A percentile compares a stretch with the other conserved stretches of the same genome.
phyloP scores from a whole-genome alignment of 768 basidiomycete genomes.

The Suillus sp. region DNA sequence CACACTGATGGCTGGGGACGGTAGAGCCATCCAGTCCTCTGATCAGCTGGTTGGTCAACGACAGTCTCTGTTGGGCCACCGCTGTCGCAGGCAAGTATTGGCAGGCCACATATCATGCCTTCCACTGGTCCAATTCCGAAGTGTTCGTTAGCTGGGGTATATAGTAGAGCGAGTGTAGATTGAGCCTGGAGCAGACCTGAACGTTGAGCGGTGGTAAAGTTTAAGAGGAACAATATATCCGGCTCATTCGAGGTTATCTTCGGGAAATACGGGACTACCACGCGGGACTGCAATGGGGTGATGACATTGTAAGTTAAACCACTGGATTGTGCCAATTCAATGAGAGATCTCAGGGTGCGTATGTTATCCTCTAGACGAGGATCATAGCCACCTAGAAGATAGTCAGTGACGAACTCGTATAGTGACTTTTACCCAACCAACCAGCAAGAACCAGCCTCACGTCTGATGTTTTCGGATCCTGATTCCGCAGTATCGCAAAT shows the following conservation, averaged over 20 bases:
- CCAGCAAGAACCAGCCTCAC: conserved; percentile 82
- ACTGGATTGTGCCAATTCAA: conserved; percentile 41
- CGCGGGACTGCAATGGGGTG: conserved; percentile 46
- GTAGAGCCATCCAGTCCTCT: conserved; percentile 80
- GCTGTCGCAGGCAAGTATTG: conserved; percentile 83
- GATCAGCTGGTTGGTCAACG: conserved; percentile 38
- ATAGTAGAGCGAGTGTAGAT: conserved; percentile 75
- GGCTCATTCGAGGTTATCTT: conserved; percentile 41
- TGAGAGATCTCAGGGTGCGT: conserved; percentile 61
- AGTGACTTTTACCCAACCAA: conserved; percentile 23
- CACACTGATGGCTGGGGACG: conserved; percentile 63
- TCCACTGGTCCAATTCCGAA: conserved; percentile 97
- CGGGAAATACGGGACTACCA: conserved; percentile 43
- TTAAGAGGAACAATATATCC: conserved; percentile 85
- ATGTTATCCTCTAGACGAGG: conserved; percentile 85
- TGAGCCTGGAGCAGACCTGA: conserved; percentile 72
- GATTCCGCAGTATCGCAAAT: conserved; percentile 59
- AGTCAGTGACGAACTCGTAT: conserved; percentile 8
- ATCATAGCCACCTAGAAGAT: conserved; percentile 80
- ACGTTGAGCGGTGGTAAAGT: conserved; percentile 85
- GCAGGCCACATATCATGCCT: conserved; percentile 89
- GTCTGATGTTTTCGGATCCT: conserved; percentile 26
- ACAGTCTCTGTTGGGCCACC: conserved; percentile 93
- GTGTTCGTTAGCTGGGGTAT: conserved; percentile 95
- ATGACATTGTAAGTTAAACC: conserved; percentile 61